Percentiles rank a stretch among this genome's conserved stretches.
Conservation (phyloP, 1,284 basidiomycete genomes). For the Rhodotorula glutinis region DNA sequence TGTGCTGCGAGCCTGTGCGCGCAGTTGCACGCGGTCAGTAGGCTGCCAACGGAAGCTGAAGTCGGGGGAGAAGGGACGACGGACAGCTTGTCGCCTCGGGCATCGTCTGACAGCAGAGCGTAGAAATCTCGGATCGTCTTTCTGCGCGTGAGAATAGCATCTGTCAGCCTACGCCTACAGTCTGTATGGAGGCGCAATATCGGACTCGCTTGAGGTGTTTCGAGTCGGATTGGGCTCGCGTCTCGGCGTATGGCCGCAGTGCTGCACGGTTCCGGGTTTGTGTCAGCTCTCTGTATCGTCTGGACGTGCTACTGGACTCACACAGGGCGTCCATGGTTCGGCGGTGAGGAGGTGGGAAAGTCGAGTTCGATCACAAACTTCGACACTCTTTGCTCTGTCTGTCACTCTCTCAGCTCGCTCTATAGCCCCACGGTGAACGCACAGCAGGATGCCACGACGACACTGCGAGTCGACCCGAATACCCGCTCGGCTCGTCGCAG, state of each 20-base stretch:
- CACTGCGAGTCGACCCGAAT: no score
- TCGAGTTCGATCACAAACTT: no score
- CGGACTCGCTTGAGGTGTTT: slow-evolving; percentile 25
- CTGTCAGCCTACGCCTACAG: background rate
- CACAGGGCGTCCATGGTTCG: slow-evolving; percentile 19
- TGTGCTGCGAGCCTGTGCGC: slow-evolving; percentile 39
- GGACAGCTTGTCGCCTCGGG: slow-evolving; percentile 31
- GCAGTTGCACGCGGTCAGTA: background rate
- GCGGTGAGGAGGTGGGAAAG: no score
- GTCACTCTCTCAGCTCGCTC: no score
- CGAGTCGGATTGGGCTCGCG: slow-evolving; percentile 26
- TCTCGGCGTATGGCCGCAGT: slow-evolving; percentile 15
- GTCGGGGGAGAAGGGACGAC: background rate
- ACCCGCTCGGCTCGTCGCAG: no score
- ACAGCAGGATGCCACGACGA: no score
- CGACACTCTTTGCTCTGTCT: no score
- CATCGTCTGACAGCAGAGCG: slow-evolving; percentile 16
- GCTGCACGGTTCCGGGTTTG: slow-evolving; percentile 2
- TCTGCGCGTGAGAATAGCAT: background rate
- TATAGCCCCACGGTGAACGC: no score
- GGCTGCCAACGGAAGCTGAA: no score
- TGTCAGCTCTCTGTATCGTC: background rate
- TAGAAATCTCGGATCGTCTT: slow-evolving; percentile 39
- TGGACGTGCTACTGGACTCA: background rate
- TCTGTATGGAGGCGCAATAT: background rate